phyloP scores from a whole-genome alignment of 257 asterid genomes.

The Datura wrightii region DNA sequence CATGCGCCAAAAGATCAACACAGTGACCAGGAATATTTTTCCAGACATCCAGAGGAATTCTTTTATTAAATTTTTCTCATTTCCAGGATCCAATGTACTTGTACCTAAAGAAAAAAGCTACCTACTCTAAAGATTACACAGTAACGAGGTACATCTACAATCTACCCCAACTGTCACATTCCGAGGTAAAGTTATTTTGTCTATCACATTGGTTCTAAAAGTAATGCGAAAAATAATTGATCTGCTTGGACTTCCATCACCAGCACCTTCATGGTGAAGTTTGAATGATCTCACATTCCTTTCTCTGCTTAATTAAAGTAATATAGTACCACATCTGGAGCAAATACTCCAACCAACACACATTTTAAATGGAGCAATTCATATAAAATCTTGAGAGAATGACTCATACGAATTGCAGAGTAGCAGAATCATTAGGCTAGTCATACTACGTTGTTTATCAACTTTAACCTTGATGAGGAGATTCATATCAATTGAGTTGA shows the following conservation, averaged over 20 bases:
- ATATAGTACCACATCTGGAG: not conserved
- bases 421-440: slow-evolving; percentile 12
- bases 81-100: slow-evolving; percentile 13
- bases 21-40: not conserved
- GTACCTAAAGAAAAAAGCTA: not conserved
- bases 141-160: not conserved
- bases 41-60: not conserved
- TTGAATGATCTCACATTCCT: not conserved
- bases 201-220: not conserved
- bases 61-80: slow-evolving; percentile 3
- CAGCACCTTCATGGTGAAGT: slow-evolving; percentile 6
- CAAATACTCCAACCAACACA: not conserved
- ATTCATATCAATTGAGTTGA: slow-evolving; percentile 17
- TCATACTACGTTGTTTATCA: not conserved
- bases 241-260: slow-evolving; percentile 2
- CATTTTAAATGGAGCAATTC: not conserved
- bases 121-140: not conserved
- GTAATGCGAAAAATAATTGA: not conserved
- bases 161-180: not conserved
- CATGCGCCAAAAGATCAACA: not conserved
- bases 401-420: slow-evolving; percentile 1
- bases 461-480: slow-evolving; percentile 21
- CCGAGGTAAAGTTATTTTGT: not conserved
- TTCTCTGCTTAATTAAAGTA: not conserved
- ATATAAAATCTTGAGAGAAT: not conserved